phyloP scores from a whole-genome alignment of 768 basidiomycete species.

The Suillus cothurnatus region DNA sequence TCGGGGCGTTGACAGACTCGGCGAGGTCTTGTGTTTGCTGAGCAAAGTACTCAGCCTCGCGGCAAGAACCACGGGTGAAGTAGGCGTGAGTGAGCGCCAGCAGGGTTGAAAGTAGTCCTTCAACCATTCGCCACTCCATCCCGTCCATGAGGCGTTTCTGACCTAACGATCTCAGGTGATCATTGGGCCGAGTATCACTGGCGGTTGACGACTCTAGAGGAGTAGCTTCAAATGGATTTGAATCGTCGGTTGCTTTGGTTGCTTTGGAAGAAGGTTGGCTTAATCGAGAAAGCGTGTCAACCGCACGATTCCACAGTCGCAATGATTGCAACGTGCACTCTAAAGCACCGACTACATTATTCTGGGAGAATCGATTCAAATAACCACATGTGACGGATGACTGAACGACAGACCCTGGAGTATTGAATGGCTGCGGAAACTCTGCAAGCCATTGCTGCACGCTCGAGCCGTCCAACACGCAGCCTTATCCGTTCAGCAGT shows the following conservation, averaged over 20 bases:
- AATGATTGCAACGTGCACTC: slow-evolving; percentile 67
- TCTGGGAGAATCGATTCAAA: slow-evolving; percentile 39
- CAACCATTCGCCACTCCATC: slow-evolving; percentile 75
- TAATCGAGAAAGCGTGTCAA: slow-evolving; percentile 66
- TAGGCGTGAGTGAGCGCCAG: slow-evolving; percentile 69
- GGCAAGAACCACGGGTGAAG: slow-evolving; percentile 72
- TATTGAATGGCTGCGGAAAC: slow-evolving; percentile 72
- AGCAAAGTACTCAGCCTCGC: slow-evolving; percentile 85
- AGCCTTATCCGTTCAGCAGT: slow-evolving; percentile 59
- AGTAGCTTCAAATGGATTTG: slow-evolving; percentile 62
- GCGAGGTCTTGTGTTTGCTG: slow-evolving; percentile 79
- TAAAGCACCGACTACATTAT: slow-evolving; percentile 59
- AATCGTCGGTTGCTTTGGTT: slow-evolving; percentile 31
- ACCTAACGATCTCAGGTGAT: slow-evolving; percentile 24
- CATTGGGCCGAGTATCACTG: slow-evolving; percentile 43
- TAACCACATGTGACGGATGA: background rate
- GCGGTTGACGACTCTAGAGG: slow-evolving; percentile 9
- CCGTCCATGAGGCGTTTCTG: slow-evolving; percentile 45
- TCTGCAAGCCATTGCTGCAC: slow-evolving; percentile 70
- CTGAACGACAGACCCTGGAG: slow-evolving; percentile 50
- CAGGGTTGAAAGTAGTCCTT: slow-evolving; percentile 66
- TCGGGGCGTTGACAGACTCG: slow-evolving; percentile 63
- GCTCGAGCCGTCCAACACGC: slow-evolving; percentile 62
- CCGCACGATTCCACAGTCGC: slow-evolving; percentile 79
- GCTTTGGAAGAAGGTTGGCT: slow-evolving; percentile 37